A percentile compares a stretch with the other conserved stretches of the same genome.
These are phyloP conservation scores for Kluyveromyces sp. DNA, from an alignment of 1,139 yeast genomes.

Conservation along the genomic window DNA sequence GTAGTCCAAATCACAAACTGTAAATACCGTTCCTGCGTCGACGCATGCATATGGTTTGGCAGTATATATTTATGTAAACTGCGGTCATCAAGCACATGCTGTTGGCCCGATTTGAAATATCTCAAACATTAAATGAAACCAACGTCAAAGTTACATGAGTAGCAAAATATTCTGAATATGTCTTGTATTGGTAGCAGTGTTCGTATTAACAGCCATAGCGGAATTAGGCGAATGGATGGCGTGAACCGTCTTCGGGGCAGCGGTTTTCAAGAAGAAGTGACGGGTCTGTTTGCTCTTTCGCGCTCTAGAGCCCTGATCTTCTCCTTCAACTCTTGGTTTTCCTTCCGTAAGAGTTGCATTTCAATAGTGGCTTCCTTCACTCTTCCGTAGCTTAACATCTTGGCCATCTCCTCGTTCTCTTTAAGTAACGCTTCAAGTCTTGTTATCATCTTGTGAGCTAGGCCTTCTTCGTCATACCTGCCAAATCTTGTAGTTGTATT, in stretches of 20 bases:
- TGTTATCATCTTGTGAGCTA: constrained; percentile 67
- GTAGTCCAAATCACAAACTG: too few species aligned
- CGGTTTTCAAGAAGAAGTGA: background rate
- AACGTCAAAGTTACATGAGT: background rate
- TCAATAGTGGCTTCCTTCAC: constrained; percentile 66
- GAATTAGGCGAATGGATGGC: too few species aligned
- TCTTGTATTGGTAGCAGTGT: background rate
- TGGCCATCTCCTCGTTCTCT: constrained; percentile 67
- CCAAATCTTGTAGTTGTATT: constrained; percentile 42
- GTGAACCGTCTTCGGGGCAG: too few species aligned
- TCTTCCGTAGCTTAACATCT: constrained; percentile 65
- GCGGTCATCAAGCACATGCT: background rate
- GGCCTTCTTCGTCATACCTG: constrained; percentile 64
- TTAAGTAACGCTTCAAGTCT: constrained; percentile 54
- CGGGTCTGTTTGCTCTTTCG: background rate
- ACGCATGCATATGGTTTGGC: background rate
- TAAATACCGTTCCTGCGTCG: too few species aligned
- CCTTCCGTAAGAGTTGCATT: constrained; percentile 50
- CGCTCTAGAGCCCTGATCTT: constrained; percentile 17
- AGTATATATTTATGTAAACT: background rate
- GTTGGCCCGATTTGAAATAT: too few species aligned
- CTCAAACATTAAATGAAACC: too few species aligned
- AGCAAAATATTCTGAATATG: background rate
- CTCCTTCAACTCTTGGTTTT: constrained; percentile 40
- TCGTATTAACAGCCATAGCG: too few species aligned